phyloP scores from a whole-genome alignment of 2,329 filamentous ascomycete species.

The Nemania bipapillata region DNA sequence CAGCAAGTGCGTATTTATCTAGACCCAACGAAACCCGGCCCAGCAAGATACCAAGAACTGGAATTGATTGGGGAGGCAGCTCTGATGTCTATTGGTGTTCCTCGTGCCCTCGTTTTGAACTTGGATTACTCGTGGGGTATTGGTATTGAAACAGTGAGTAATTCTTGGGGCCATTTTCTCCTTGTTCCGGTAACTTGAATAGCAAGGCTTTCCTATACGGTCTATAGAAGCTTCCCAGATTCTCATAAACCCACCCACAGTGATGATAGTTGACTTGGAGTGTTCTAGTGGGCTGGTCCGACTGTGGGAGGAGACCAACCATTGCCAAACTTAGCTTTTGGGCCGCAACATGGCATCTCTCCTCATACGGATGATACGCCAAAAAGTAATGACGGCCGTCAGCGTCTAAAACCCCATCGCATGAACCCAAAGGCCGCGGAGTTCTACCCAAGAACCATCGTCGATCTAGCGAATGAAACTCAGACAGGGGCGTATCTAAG shows the following conservation, averaged over 20 bases:
- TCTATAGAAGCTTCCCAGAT: too few species aligned
- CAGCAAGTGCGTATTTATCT: conserved; percentile 16
- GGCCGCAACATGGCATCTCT: background rate
- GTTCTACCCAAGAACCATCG: background rate
- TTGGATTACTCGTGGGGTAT: conserved; percentile 14
- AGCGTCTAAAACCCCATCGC: background rate
- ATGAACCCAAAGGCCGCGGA: conserved; percentile 19
- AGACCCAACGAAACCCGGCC: background rate
- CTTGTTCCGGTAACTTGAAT: too few species aligned
- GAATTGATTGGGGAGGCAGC: background rate
- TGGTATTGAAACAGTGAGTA: background rate
- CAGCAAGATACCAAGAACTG: background rate
- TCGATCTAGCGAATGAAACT: background rate
- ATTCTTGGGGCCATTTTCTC: too few species aligned
- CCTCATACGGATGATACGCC: background rate
- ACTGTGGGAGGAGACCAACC: background rate
- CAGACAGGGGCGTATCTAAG: background rate
- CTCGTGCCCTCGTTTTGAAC: background rate
- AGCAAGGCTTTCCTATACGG: too few species aligned
- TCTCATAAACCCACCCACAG: too few species aligned
- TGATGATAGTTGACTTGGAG: too few species aligned
- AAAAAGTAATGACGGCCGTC: background rate
- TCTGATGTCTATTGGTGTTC: background rate
- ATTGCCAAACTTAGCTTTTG: background rate
- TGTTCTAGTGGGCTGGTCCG: conserved; percentile 14